Conservation (phyloP, 305 asterid species). For the Fraxinus baroniana region DNA sequence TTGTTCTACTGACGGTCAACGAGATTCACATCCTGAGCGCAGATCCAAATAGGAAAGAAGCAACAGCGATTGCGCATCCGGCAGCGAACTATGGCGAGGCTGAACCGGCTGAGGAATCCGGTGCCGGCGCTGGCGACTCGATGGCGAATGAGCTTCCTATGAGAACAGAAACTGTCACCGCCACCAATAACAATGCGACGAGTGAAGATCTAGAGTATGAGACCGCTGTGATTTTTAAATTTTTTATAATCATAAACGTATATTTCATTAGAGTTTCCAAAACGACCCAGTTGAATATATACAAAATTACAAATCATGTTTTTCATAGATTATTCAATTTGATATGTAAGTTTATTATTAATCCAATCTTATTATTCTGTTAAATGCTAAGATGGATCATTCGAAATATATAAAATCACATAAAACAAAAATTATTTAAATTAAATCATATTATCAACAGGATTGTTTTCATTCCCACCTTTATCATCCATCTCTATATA, state of each 20-base stretch:
- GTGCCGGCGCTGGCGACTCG: constrained; percentile 47
- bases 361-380: no score
- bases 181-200: constrained; percentile 27
- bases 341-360: no score
- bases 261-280: no score
- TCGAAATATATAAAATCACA: no score
- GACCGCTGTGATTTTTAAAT: constrained; percentile 24
- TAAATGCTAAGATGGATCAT: no score
- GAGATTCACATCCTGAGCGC: constrained; percentile 41
- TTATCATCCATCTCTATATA: no score
- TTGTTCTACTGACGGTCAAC: not conserved
- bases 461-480: no score
- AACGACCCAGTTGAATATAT: not conserved
- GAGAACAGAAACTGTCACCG: constrained; percentile 31
- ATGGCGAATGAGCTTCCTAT: constrained; percentile 41
- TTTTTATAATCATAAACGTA: not conserved
- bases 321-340: no score
- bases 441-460: no score
- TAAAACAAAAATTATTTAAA: no score
- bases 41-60: constrained; percentile 36
- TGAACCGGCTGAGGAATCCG: constrained; percentile 42
- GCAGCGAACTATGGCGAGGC: constrained; percentile 36
- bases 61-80: constrained; percentile 36
- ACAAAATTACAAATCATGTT: no score
- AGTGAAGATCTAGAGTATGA: constrained; percentile 22